Evolutionary conservation across 768 basidiomycete genomes (phyloP).

Genomic region (Xerocomellus chrysenteron): DNA sequence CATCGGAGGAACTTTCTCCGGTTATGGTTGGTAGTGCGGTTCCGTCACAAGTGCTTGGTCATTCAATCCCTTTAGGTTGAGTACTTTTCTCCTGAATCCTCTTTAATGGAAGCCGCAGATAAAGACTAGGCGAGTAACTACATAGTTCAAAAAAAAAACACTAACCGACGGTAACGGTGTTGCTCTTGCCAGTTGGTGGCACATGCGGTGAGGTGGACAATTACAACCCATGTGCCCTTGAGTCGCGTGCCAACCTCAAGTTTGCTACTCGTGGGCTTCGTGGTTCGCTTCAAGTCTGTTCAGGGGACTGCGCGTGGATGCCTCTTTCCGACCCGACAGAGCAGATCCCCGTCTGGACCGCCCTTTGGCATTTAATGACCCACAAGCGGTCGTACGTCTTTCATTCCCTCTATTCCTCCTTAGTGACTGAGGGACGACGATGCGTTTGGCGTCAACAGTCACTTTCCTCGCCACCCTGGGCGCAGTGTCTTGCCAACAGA

Average conservation of each 20-base stretch:
- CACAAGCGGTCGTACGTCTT: background rate
- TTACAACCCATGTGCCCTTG: background rate
- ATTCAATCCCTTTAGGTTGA: background rate
- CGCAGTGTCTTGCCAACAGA: constrained; percentile 45
- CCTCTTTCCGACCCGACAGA: background rate
- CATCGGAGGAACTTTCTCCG: background rate
- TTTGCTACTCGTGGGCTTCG: background rate
- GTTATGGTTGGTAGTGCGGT: background rate
- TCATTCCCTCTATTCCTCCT: constrained; percentile 3
- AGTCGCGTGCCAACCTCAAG: background rate
- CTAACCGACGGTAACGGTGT: background rate
- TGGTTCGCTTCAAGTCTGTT: background rate
- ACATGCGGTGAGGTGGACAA: background rate
- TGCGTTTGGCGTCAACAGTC: constrained; percentile 18
- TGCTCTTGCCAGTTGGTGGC: background rate
- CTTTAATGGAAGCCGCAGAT: background rate
- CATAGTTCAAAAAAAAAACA: too few relatives aligned
- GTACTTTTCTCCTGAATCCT: background rate
- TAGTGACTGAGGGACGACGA: background rate
- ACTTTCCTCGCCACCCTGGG: constrained; percentile 20
- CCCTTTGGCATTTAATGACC: constrained; percentile 19
- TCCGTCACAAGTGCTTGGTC: background rate
- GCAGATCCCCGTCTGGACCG: constrained; percentile 2
- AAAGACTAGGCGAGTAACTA: too few relatives aligned
- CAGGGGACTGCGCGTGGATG: background rate